Evolutionary conservation across 192 early-diverging fungal species (phyloP).

Genomic region (Linnemannia zychae): DNA sequence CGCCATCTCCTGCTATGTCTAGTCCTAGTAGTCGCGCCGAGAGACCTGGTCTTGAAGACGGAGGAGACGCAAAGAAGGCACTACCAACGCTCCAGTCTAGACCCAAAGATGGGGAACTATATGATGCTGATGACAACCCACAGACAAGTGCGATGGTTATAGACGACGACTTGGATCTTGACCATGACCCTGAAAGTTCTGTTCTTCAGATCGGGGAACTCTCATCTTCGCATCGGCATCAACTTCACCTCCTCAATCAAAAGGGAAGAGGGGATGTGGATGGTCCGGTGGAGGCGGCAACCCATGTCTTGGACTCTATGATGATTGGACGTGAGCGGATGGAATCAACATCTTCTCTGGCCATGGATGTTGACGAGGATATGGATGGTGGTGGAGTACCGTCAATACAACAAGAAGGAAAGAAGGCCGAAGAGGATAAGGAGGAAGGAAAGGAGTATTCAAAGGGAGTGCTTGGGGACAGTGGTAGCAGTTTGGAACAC

Average conservation of each 20-base stretch:
- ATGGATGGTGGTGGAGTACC: not conserved
- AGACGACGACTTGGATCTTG: not conserved
- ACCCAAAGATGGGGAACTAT: not conserved
- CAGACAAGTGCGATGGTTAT: not conserved
- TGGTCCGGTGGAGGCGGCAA: slow-evolving; percentile 18
- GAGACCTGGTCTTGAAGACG: not conserved
- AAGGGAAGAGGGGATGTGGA: not conserved
- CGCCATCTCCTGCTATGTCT: not conserved
- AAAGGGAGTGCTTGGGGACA: not conserved
- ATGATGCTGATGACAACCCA: not conserved
- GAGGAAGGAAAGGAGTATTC: not conserved
- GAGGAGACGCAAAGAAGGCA: not conserved
- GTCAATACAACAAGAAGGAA: not conserved
- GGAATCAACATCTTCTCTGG: not conserved
- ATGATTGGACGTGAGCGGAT: slow-evolving; percentile 13
- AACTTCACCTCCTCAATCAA: not conserved
- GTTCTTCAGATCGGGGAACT: slow-evolving; percentile 22
- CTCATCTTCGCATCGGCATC: not conserved
- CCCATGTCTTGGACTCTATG: slow-evolving; percentile 32
- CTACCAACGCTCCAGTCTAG: not conserved
- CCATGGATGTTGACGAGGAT: not conserved
- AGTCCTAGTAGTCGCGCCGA: not conserved
- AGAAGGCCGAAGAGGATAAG: not conserved
- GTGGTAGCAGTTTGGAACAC: not conserved
- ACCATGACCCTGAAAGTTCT: slow-evolving; percentile 5